Conservation (phyloP, 495 filamentous ascomycete species). For the Tetracladium setigerum region DNA sequence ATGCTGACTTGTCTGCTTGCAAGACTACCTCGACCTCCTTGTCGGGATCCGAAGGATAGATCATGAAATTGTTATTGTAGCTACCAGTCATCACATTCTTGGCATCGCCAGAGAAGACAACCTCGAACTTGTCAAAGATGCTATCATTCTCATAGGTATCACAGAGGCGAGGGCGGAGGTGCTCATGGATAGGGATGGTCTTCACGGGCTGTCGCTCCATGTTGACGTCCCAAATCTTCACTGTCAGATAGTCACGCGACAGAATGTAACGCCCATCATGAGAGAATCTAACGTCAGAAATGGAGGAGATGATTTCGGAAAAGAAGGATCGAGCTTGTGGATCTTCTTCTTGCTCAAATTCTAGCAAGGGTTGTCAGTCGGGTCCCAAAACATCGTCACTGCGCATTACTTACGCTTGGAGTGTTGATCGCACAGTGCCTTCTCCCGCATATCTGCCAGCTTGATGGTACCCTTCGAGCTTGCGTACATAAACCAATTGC, state of each 20-base stretch:
- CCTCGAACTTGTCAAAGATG: slow-evolving; percentile 99
- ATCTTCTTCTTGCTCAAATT: slow-evolving; percentile 98
- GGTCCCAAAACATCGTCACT: not conserved
- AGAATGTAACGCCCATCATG: slow-evolving; percentile 95
- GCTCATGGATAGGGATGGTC: slow-evolving; percentile 98
- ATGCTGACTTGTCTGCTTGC: slow-evolving; percentile 96
- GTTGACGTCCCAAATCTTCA: slow-evolving; percentile 99
- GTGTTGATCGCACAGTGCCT: slow-evolving; percentile 91
- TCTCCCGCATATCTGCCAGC: slow-evolving; percentile 94
- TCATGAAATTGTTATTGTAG: slow-evolving; percentile 99
- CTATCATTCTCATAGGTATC: slow-evolving; percentile 99
- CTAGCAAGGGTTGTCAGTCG: slow-evolving; percentile 34
- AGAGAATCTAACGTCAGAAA: slow-evolving; percentile 96
- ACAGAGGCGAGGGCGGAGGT: slow-evolving; percentile 87
- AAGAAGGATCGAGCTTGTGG: slow-evolving; percentile 99
- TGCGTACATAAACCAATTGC: slow-evolving; percentile 99
- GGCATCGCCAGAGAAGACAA: slow-evolving; percentile 95
- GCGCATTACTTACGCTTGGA: slow-evolving; percentile 67
- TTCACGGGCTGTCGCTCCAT: slow-evolving; percentile 97
- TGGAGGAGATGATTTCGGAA: slow-evolving; percentile 98
- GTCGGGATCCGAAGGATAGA: slow-evolving; percentile 91
- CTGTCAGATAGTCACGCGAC: slow-evolving; percentile 93
- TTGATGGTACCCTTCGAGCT: slow-evolving; percentile 99
- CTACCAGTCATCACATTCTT: slow-evolving; percentile 99
- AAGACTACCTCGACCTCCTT: slow-evolving; percentile 96